phyloP scores from a whole-genome alignment of 805 yeast species.

The Schizosaccharomyces pombe region DNA sequence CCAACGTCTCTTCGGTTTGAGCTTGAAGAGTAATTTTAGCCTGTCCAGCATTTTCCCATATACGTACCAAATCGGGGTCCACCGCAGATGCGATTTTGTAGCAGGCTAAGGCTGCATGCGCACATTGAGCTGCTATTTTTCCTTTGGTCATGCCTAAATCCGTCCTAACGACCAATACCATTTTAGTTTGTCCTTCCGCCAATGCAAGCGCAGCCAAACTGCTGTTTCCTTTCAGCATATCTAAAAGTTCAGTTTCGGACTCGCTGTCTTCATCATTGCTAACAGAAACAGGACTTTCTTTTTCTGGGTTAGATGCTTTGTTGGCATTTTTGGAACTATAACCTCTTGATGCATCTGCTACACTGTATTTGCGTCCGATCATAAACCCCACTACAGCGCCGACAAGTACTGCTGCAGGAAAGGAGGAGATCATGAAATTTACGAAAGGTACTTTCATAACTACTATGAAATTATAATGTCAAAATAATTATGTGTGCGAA shows the following conservation, averaged over 20 bases:
- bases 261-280: constrained; percentile 1
- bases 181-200: neutral
- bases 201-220: neutral
- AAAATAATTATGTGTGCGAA: no score
- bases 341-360: no score
- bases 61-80: constrained; percentile 36
- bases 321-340: no score
- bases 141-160: constrained; percentile 88
- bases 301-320: neutral
- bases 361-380: neutral
- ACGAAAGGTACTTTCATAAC: no score
- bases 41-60: constrained; percentile 75
- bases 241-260: constrained; percentile 5
- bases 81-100: constrained; percentile 35
- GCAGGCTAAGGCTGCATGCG: constrained; percentile 88
- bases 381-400: neutral
- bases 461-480: no score
- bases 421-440: neutral
- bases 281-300: neutral
- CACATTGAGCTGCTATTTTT: constrained; percentile 90
- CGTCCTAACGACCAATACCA: constrained; percentile 65
- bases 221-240: constrained; percentile 9
- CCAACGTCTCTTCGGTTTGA: constrained; percentile 43
- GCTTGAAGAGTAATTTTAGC: constrained; percentile 69
- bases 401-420: neutral